Percentiles rank a stretch among this genome's conserved stretches.
These are phyloP conservation scores for Castanea sativa DNA, from an alignment of 306 rosid species.

Conservation along the genomic window DNA sequence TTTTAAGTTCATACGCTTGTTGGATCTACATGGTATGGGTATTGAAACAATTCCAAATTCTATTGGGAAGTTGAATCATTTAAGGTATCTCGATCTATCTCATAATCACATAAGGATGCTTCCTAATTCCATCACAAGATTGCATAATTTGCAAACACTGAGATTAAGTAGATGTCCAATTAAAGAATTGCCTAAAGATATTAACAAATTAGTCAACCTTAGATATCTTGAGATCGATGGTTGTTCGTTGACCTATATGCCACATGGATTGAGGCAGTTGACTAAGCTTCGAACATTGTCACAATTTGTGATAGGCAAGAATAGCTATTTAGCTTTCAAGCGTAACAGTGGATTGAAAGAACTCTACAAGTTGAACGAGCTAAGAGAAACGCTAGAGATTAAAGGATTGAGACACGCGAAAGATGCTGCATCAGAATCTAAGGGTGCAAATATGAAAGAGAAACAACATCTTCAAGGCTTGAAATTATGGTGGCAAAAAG, in stretches of 20 bases:
- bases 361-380: neutral
- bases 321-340: neutral
- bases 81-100: slow-evolving; percentile 8
- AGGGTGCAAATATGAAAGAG: neutral
- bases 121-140: neutral
- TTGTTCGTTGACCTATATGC: slow-evolving; percentile 13
- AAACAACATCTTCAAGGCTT: slow-evolving; percentile 3
- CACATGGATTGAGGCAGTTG: neutral
- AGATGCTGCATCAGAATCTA: neutral
- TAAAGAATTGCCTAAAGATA: slow-evolving; percentile 12
- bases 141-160: neutral
- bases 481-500: neutral
- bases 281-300: neutral
- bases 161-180: neutral
- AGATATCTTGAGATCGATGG: slow-evolving; percentile 12
- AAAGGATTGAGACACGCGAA: neutral
- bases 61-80: neutral
- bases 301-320: neutral
- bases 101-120: neutral
- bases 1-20: neutral
- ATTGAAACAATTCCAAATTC: neutral
- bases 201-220: neutral
- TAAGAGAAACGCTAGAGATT: neutral
- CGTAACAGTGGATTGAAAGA: no score
- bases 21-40: neutral